Evolutionary conservation across 305 asterid genomes (phyloP).

Genomic region (Fraxinus velutina): DNA sequence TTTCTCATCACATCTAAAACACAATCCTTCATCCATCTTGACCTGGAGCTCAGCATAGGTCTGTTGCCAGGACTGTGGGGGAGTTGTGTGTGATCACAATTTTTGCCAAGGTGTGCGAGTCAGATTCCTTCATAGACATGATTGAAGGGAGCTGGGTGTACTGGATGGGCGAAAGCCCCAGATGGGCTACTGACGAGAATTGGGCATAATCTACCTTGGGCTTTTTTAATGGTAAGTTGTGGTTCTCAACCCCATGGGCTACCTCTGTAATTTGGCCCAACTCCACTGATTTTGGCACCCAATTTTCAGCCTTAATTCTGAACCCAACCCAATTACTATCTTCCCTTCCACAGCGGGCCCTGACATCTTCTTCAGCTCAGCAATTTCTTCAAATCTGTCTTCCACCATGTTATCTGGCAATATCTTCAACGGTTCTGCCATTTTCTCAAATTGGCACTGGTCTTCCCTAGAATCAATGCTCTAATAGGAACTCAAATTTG

Average conservation of each 20-base stretch:
- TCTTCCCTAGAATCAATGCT: background rate
- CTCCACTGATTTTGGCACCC: background rate
- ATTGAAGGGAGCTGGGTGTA: background rate
- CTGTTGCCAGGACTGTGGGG: background rate
- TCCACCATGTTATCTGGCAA: background rate
- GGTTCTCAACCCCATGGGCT: background rate
- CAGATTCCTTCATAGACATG: background rate
- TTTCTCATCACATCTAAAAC: background rate
- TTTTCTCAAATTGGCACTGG: background rate
- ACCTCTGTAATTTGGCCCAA: background rate
- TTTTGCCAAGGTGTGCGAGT: background rate
- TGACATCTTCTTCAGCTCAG: background rate
- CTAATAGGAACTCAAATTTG: background rate
- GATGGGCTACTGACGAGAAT: background rate
- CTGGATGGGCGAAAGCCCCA: background rate
- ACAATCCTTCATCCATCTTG: background rate
- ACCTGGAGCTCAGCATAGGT: background rate
- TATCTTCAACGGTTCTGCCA: background rate
- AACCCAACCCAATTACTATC: background rate
- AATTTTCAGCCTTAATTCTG: background rate
- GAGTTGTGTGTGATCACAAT: background rate
- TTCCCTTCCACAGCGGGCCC: background rate
- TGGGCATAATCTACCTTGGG: background rate
- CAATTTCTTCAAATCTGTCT: background rate
- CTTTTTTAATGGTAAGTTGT: background rate